phyloP scores from a whole-genome alignment of 2,329 filamentous ascomycete species.

The Gaeumannomyces sp. region DNA sequence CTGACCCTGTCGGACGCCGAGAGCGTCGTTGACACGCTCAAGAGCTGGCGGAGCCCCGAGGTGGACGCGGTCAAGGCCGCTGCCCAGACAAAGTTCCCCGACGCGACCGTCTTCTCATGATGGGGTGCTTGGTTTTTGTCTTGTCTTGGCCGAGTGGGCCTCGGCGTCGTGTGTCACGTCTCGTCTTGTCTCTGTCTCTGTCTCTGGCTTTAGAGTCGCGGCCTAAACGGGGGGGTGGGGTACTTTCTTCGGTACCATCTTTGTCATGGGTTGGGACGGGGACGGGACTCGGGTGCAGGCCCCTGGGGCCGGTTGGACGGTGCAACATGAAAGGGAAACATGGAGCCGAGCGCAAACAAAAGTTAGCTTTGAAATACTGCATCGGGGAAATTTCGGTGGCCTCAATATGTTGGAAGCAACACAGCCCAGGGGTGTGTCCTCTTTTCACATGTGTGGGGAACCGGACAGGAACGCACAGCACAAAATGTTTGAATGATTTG shows the following conservation, averaged over 20 bases:
- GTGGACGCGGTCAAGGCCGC: conserved; percentile 41
- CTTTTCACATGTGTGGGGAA: too few species aligned
- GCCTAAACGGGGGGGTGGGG: background rate
- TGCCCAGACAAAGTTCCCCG: conserved; percentile 44
- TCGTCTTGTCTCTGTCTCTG: background rate
- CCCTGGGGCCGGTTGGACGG: background rate
- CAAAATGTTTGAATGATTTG: background rate
- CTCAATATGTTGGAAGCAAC: too few species aligned
- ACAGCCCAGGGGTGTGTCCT: too few species aligned
- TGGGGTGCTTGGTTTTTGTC: background rate
- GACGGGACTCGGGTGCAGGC: background rate
- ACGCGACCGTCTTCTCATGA: conserved; percentile 36
- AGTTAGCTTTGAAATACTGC: background rate
- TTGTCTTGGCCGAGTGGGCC: background rate
- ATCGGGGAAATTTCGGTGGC: background rate
- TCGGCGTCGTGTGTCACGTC: background rate
- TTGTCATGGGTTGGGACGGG: background rate
- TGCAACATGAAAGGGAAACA: background rate
- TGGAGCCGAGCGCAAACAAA: background rate
- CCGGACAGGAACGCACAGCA: too few species aligned
- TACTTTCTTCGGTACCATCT: background rate
- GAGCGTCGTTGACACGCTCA: conserved; percentile 35
- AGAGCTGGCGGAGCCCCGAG: conserved; percentile 43
- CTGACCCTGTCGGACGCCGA: conserved; percentile 43
- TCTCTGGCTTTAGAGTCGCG: background rate